These are phyloP conservation scores for Vairimorpha ceranae DNA, from an alignment of 371 early-diverging fungal genomes.

Conservation along the genomic window DNA sequence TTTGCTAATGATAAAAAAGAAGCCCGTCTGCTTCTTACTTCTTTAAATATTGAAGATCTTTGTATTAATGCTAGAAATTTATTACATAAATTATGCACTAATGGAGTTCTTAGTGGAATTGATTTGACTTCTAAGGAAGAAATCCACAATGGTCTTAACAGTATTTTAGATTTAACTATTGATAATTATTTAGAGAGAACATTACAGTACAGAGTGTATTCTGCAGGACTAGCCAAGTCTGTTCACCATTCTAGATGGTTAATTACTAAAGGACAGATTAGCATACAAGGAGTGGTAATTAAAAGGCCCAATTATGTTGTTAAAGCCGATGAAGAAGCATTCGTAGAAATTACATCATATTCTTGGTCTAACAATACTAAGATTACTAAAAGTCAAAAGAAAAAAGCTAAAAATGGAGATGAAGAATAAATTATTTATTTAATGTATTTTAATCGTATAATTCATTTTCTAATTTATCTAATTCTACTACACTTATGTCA, in stretches of 20 bases:
- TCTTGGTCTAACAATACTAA: conserved; percentile 3
- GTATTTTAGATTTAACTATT: conserved; percentile 89
- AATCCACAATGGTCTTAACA: conserved; percentile 90
- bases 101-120: conserved; percentile 78
- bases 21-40: conserved; percentile 94
- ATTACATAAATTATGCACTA: conserved; percentile 88
- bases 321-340: conserved; percentile 55
- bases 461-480: conserved; percentile 50
- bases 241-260: conserved; percentile 98
- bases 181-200: conserved; percentile 97
- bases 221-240: conserved; percentile 91
- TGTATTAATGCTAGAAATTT: conserved; percentile 97
- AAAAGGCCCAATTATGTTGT: conserved; percentile 62
- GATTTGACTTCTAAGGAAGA: conserved; percentile 65
- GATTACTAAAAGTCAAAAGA: conserved; percentile 28
- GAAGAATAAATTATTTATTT: conserved; percentile 25
- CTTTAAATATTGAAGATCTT: conserved; percentile 87
- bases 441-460: neutral
- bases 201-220: conserved; percentile 97
- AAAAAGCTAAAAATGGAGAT: conserved; percentile 12
- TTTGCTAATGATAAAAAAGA: conserved; percentile 97
- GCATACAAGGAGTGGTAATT: conserved; percentile 58
- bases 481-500: conserved; percentile 42
- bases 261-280: conserved; percentile 68
- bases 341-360: conserved; percentile 52